Conservation (phyloP, 805 yeast genomes). For the Wickerhamiella sorbophila region DNA sequence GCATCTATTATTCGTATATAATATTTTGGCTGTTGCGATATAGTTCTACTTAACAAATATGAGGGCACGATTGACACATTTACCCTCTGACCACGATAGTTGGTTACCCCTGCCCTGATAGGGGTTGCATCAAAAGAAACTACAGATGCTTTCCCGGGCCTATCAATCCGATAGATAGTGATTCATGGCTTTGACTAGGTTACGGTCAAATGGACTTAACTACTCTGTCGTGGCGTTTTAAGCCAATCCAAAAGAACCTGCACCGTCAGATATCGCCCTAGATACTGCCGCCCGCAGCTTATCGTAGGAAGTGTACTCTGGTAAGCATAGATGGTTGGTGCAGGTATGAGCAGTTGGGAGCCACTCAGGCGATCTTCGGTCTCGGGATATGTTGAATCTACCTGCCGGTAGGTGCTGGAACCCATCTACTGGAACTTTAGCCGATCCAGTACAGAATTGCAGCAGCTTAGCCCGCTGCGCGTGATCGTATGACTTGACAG, state of each 20-base stretch:
- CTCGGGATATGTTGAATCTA: constrained; percentile 79
- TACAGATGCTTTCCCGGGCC: too few species aligned
- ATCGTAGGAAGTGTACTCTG: constrained; percentile 83
- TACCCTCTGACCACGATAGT: too few species aligned
- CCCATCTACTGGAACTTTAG: constrained; percentile 90
- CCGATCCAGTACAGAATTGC: constrained; percentile 95
- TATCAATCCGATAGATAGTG: too few species aligned
- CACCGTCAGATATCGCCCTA: constrained; percentile 84
- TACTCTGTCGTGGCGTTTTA: constrained; percentile 17
- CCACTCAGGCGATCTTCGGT: constrained; percentile 71
- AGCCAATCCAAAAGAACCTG: constrained; percentile 90
- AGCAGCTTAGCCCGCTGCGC: constrained; percentile 89
- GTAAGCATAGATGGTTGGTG: constrained; percentile 86
- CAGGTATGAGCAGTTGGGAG: constrained; percentile 95
- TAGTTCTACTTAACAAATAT: too few species aligned
- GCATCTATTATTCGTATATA: too few species aligned
- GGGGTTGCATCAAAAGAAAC: too few species aligned
- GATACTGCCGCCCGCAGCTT: constrained; percentile 66
- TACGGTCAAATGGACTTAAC: too few species aligned
- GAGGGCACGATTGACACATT: too few species aligned
- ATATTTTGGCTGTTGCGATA: too few species aligned
- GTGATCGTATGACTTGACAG: constrained; percentile 81
- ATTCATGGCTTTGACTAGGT: too few species aligned
- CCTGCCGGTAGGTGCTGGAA: constrained; percentile 81
- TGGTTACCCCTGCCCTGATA: too few species aligned